These are phyloP conservation scores for Neurospora intermedia DNA, from an alignment of 495 filamentous ascomycete genomes.

Conservation along the genomic window DNA sequence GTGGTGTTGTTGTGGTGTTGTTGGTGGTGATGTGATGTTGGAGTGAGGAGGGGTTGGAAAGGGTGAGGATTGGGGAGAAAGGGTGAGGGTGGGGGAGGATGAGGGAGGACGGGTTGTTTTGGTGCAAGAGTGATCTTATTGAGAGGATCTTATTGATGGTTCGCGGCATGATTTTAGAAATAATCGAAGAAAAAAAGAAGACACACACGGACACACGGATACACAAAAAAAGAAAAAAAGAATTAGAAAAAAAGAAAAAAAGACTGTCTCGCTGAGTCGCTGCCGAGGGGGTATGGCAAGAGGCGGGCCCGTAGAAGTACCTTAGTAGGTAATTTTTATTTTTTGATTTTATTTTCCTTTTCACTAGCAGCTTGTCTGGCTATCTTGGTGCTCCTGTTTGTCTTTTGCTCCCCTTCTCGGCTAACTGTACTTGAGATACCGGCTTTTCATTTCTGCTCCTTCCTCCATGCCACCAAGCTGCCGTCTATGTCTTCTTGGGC, in stretches of 20 bases:
- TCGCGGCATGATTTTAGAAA: too few species aligned
- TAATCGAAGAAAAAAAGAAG: not conserved
- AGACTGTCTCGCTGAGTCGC: not conserved
- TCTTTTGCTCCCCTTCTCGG: not conserved
- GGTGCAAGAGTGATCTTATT: not conserved
- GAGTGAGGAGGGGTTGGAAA: not conserved
- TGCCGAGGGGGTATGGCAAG: not conserved
- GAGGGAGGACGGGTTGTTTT: not conserved
- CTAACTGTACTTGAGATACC: not conserved
- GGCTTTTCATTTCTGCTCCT: not conserved
- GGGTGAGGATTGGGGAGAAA: not conserved
- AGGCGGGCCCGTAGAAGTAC: not conserved
- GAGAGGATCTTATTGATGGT: not conserved
- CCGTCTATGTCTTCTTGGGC: too few species aligned
- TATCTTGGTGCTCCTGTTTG: not conserved
- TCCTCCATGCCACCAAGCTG: not conserved
- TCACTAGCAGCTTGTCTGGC: not conserved
- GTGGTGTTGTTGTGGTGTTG: not conserved
- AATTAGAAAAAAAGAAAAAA: not conserved
- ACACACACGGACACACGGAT: too few species aligned
- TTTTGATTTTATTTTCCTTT: not conserved
- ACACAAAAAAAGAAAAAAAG: too few species aligned
- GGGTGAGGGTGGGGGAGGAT: not conserved
- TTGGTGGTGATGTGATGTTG: not conserved
- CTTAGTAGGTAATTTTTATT: too few species aligned